phyloP scores from a whole-genome alignment of 1,284 basidiomycete genomes.

The Pholiota adiposa region DNA sequence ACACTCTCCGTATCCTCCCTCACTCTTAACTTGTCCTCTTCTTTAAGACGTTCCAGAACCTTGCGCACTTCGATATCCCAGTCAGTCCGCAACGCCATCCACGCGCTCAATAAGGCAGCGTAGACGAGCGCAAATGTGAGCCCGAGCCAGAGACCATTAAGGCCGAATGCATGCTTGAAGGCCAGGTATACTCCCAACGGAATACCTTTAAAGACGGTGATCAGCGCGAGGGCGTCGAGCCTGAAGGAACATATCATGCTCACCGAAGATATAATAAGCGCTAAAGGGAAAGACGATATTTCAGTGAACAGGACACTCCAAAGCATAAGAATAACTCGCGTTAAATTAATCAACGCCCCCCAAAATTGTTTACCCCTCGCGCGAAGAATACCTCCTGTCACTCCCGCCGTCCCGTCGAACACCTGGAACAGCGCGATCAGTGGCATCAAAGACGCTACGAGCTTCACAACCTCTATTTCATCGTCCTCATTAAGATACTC shows the following conservation, averaged over 20 bases:
- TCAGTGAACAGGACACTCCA: background rate
- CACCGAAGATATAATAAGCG: slow-evolving; percentile 68
- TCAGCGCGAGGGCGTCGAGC: background rate
- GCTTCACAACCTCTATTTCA: slow-evolving; percentile 54
- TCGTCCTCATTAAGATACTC: background rate
- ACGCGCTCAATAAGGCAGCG: slow-evolving; percentile 50
- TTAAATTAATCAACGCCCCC: slow-evolving; percentile 69
- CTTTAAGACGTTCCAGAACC: slow-evolving; percentile 52
- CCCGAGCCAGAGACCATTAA: slow-evolving; percentile 72
- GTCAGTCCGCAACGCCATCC: slow-evolving; percentile 57
- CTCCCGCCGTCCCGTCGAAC: slow-evolving; percentile 72
- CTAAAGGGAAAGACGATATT: slow-evolving; percentile 33
- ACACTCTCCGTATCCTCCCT: background rate
- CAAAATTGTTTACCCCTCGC: slow-evolving; percentile 77
- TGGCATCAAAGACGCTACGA: slow-evolving; percentile 78
- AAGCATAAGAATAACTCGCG: slow-evolving; percentile 27
- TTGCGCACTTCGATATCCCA: slow-evolving; percentile 68
- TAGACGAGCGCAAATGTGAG: slow-evolving; percentile 65
- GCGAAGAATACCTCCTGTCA: slow-evolving; percentile 78
- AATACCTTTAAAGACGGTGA: slow-evolving; percentile 41
- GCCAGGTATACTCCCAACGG: slow-evolving; percentile 70
- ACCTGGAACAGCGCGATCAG: slow-evolving; percentile 83
- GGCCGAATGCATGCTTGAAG: slow-evolving; percentile 50
- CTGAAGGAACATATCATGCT: background rate
- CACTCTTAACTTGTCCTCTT: slow-evolving; percentile 27